Conservation (phyloP, 1,139 yeast species). For the Eremothecium gossypii region DNA sequence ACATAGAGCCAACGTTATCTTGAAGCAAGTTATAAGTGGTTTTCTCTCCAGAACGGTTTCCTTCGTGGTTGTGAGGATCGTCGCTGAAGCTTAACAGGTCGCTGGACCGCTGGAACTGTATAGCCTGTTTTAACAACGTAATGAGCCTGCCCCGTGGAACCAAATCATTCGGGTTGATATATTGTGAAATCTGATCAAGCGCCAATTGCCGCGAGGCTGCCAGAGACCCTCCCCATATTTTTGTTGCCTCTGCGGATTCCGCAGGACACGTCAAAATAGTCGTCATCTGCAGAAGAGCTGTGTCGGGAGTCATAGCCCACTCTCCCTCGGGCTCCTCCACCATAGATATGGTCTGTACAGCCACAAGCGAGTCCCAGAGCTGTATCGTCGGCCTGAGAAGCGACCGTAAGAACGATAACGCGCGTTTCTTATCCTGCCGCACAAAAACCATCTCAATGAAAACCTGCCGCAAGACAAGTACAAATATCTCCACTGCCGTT, state of each 20-base stretch:
- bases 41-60: conserved; percentile 19
- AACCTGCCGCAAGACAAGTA: conserved; percentile 31
- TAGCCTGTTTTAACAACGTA: conserved; percentile 43
- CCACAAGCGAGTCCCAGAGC: conserved; percentile 33
- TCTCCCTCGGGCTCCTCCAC: conserved; percentile 13
- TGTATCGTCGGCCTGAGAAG: conserved; percentile 26
- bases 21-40: conserved; percentile 20
- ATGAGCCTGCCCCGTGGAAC: conserved; percentile 46
- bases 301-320: conserved; percentile 21
- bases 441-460: conserved; percentile 36
- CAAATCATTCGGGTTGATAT: conserved; percentile 43
- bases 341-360: conserved; percentile 22
- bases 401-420: conserved; percentile 38
- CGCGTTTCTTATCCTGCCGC: conserved; percentile 30
- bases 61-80: conserved; percentile 20
- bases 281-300: conserved; percentile 21
- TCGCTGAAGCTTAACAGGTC: conserved; percentile 32
- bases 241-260: conserved; percentile 17
- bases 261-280: conserved; percentile 23
- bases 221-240: conserved; percentile 33
- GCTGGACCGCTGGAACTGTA: conserved; percentile 37
- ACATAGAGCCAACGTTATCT: conserved; percentile 21
- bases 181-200: conserved; percentile 36
- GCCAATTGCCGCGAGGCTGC: conserved; percentile 36
- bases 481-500: conserved; percentile 25